Percentiles rank a stretch among this genome's conserved stretches.
Conservation (phyloP, 768 basidiomycete species). For the Pisolithus albus region DNA sequence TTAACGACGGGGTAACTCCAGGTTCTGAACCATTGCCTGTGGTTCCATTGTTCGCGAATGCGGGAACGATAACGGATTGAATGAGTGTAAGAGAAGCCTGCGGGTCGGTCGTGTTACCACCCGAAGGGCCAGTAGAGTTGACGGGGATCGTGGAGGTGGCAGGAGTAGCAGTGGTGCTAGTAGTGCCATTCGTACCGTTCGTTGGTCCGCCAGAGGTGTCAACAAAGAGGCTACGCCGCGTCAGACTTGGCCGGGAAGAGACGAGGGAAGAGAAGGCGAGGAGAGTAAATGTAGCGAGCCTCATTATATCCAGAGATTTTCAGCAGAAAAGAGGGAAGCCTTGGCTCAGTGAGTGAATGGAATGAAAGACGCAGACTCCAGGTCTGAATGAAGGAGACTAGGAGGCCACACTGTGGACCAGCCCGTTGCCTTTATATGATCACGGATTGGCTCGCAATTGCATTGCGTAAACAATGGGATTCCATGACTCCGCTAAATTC, state of each 20-base stretch:
- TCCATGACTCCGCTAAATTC: too few relatives aligned
- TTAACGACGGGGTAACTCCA: slow-evolving; percentile 51
- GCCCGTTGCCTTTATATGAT: neutral
- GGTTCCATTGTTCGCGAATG: slow-evolving; percentile 51
- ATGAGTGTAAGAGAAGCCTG: slow-evolving; percentile 34
- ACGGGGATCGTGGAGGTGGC: too few relatives aligned
- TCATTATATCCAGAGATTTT: slow-evolving; percentile 27
- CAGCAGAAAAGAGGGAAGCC: slow-evolving; percentile 2
- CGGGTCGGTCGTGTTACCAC: slow-evolving; percentile 12
- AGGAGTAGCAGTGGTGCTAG: too few relatives aligned
- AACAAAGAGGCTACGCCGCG: slow-evolving; percentile 25
- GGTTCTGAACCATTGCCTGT: slow-evolving; percentile 19
- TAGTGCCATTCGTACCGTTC: slow-evolving; percentile 6
- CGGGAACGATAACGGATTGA: slow-evolving; percentile 44
- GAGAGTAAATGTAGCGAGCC: slow-evolving; percentile 33
- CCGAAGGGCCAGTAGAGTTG: neutral
- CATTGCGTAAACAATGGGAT: slow-evolving; percentile 13
- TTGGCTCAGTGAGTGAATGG: neutral
- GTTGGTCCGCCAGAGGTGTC: slow-evolving; percentile 27
- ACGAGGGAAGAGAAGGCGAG: slow-evolving; percentile 21
- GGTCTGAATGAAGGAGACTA: slow-evolving; percentile 6
- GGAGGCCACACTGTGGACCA: slow-evolving; percentile 6
- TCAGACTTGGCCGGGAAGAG: slow-evolving; percentile 32
- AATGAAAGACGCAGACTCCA: neutral
- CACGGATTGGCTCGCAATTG: slow-evolving; percentile 3